phyloP scores from a whole-genome alignment of 192 early-diverging fungal genomes.

The Podila epicladia region DNA sequence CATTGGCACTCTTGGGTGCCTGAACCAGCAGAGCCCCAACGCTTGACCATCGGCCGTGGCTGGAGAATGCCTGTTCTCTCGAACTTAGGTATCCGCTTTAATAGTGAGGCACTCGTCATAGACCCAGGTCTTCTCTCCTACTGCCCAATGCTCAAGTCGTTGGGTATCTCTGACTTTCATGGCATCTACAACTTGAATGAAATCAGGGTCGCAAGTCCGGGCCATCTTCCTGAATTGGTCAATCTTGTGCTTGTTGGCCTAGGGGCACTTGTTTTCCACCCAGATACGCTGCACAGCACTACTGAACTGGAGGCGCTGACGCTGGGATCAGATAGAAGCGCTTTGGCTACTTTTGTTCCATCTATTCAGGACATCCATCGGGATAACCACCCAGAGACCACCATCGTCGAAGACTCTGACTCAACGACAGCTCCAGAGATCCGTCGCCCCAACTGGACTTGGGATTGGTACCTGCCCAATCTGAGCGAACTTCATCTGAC shows the following conservation, averaged over 20 bases:
- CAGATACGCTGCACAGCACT: conserved; percentile 1
- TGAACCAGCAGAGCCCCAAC: too few species aligned
- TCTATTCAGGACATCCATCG: neutral
- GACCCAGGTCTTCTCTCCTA: too few species aligned
- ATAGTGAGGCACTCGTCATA: too few species aligned
- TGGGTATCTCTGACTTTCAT: too few species aligned
- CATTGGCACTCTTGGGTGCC: too few species aligned
- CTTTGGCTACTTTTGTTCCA: neutral
- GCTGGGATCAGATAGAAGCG: neutral
- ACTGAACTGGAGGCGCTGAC: neutral
- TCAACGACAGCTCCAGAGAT: neutral
- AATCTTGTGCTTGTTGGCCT: neutral
- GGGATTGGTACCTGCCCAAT: conserved; percentile 7
- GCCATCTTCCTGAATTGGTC: neutral
- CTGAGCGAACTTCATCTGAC: neutral
- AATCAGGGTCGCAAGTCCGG: neutral
- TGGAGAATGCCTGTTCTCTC: too few species aligned
- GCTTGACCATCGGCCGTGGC: too few species aligned
- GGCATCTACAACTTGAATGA: too few species aligned
- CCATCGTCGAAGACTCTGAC: neutral
- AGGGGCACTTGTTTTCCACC: neutral
- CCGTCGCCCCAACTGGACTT: neutral
- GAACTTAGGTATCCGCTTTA: too few species aligned
- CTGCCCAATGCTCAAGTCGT: too few species aligned
- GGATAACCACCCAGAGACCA: neutral